Percentiles rank a stretch among this genome's conserved stretches.
Evolutionary conservation across 2,329 filamentous ascomycete genomes (phyloP).

Genomic region (Fusarium neocosmosporiellum): DNA sequence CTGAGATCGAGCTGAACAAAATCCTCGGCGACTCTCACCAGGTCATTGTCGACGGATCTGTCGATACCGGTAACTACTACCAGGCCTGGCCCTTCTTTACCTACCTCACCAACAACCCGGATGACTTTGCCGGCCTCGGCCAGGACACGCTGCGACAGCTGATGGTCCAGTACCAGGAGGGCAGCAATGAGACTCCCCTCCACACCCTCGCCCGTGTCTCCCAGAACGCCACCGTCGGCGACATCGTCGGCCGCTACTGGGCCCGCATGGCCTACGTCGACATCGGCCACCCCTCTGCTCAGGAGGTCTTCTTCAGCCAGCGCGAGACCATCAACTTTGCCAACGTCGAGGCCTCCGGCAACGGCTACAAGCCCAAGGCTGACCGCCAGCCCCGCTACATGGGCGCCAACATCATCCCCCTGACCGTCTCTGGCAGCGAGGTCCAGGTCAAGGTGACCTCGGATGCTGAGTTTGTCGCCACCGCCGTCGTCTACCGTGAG

Average conservation of each 20-base stretch:
- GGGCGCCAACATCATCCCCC: constrained; percentile 61
- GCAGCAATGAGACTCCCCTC: constrained; percentile 62
- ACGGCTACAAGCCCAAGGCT: constrained; percentile 56
- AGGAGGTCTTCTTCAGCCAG: constrained; percentile 51
- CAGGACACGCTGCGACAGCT: constrained; percentile 55
- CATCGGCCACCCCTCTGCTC: constrained; percentile 57
- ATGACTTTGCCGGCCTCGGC: constrained; percentile 55
- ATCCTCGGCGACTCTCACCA: constrained; percentile 60
- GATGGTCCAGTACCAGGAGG: constrained; percentile 54
- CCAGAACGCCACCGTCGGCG: constrained; percentile 46
- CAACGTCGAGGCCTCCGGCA: constrained; percentile 53
- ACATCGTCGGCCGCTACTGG: constrained; percentile 62
- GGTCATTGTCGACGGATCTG: constrained; percentile 59
- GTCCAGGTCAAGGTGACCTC: constrained; percentile 51
- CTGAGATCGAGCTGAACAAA: constrained; percentile 57
- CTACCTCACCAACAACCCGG: constrained; percentile 61
- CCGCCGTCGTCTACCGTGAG: constrained; percentile 51
- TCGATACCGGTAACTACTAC: constrained; percentile 60
- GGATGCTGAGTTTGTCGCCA: constrained; percentile 52
- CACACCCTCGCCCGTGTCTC: constrained; percentile 57
- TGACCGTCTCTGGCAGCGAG: constrained; percentile 49
- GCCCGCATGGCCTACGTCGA: constrained; percentile 65
- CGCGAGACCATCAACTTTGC: constrained; percentile 53
- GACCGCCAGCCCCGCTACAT: constrained; percentile 59
- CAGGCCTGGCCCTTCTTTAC: constrained; percentile 63